Evolutionary conservation across 177 flowering plant genomes (phyloP), one percentile per base, ranked within the genome.

Genomic region (Vitis hybrid): DNA sequence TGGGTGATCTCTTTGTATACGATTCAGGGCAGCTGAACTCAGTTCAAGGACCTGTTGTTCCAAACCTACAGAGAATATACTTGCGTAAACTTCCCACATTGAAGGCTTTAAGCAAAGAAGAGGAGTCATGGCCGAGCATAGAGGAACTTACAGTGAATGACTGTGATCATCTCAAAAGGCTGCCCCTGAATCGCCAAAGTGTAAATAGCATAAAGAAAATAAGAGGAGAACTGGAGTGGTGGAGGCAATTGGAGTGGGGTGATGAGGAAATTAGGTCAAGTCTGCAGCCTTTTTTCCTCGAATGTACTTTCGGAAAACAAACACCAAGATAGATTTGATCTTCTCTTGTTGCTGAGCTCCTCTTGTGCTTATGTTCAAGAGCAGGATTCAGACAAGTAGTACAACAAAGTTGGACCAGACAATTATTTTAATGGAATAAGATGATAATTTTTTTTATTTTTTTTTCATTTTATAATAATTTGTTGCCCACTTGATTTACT

Each of bases 61-160:
- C 60, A 13, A 70, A 39, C 45, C 3, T 70, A 19, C 63, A 14
- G 55, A 59, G 53, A 26, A 62, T 63, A 54, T 52, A 70, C 18
- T 3, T 70, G 59, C 61, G 48, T 52, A 53, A 70, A 45, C 3
- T 63, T 67, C 10, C 5, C 2, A 62, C 13, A 13, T 63, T 70
- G 53, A 70, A 7, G 55, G 63, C 19, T 70, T 60, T 48, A 11
- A 51, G 2, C 53, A 49, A 15, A 34, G 10, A 54, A 39, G 45
- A 39, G 1, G 31, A 1, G 54, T 7, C 34, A 29, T 62, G 66
- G 61, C 53, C 60, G 9, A 19, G 1, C 39, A 20, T 70, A 29
- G 61, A 53, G 60, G 45, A 53, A 61, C 54, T 70, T 45, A 67
- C 55, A n/a, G 73, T 62, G 61, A 70, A 61, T 34, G 63, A 63